Evolutionary conservation across 2,329 filamentous ascomycete genomes (phyloP), one percentile per base, ranked within the genome.

Genomic region (Rhynchosporium agropyri): DNA sequence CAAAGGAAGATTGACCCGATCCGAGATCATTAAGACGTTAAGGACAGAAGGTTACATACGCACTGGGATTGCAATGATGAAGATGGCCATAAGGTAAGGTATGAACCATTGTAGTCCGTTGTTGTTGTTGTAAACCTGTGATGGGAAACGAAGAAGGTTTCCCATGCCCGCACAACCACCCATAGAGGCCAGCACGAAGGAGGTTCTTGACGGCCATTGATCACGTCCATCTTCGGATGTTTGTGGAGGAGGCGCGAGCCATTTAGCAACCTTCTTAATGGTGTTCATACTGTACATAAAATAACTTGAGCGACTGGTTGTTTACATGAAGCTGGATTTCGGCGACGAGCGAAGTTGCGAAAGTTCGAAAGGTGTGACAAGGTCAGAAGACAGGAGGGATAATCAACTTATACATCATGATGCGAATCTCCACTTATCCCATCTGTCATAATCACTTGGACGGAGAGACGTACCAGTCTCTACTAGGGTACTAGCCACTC

Each of bases 101-200:
- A 57, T 57, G 54, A 57, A 57, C 54, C 54, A 57, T 20, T 57
- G 54, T 26, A 57, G 9, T 4, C 54, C 54, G 31, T 57, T 57
- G n/a, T 57, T 57, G n/a, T 57, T 57, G 13, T 48, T 57, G 43
- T 57, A 57, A 13, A 45, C 54, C 31, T 57, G 54, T 7, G 54
- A 57, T 12, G 54, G 54, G 12, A 57, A 57, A 26, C 54, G 40
- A 28, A 57, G 54, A n/a, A 45, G 54, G 31, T 57, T 57, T 57
- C 54, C 54, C 54, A 57, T 57, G 45, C 54, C 54, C 10, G 54
- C 54, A 57, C 40, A 45, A 29, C 40, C 54, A 15, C 54, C 54
- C 54, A 57, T 45, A 12, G 54, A 57, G 10, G 54, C 54, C 54
- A 57, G 54, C 6, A 57, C 40, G 54, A 57, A 57, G 12, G 54